These are phyloP conservation scores for Lentinula aciculospora DNA, from an alignment of 768 basidiomycete species.

Conservation along the genomic window DNA sequence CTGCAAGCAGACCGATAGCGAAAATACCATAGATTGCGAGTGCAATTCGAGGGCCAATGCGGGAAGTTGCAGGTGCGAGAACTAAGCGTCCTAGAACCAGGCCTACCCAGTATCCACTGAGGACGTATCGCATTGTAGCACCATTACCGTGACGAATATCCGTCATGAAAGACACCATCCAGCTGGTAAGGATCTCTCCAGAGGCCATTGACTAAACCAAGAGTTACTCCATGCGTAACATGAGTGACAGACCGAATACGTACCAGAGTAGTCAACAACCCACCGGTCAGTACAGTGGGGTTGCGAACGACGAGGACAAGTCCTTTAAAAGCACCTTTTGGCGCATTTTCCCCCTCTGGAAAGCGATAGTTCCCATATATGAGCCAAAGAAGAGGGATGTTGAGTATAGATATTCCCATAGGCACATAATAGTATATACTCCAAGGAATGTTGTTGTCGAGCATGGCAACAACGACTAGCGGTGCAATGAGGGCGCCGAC, in stretches of 20 bases:
- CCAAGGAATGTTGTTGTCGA: neutral
- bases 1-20: neutral
- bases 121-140: neutral
- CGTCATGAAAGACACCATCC: neutral
- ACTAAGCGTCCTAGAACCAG: neutral
- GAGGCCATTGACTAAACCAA: neutral
- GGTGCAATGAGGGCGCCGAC: neutral
- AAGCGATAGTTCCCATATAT: neutral
- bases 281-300: neutral
- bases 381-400: neutral
- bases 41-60: neutral
- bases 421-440: neutral
- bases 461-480: neutral
- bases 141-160: neutral
- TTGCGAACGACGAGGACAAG: neutral
- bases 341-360: neutral
- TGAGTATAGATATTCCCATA: neutral
- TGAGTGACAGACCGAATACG: too few relatives aligned
- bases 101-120: neutral
- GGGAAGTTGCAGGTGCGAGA: neutral
- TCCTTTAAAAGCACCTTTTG: neutral
- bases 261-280: neutral
- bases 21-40: neutral
- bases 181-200: neutral
- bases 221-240: neutral